phyloP scores from a whole-genome alignment of 1,284 basidiomycete species.

The Megacollybia platyphylla region DNA sequence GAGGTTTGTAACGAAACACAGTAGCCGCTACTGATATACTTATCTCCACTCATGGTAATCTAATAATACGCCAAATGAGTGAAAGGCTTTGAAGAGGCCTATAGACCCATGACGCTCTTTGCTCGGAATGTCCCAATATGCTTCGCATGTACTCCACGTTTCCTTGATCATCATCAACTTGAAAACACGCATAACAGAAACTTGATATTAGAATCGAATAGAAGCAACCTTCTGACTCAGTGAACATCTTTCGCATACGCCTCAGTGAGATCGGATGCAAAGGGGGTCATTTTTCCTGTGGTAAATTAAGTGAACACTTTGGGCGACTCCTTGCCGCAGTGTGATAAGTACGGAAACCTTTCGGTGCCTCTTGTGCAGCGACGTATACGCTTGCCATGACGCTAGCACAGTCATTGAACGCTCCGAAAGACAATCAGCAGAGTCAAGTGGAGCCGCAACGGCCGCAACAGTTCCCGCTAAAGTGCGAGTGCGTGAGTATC shows the following conservation, averaged over 20 bases:
- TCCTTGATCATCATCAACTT: slow-evolving; percentile 12
- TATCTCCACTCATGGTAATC: slow-evolving; percentile 5
- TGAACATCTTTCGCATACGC: slow-evolving; percentile 13
- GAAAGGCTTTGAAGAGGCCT: neutral
- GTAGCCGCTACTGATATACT: neutral
- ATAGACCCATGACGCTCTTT: slow-evolving; percentile 9
- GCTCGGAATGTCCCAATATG: slow-evolving; percentile 9
- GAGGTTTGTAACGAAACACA: neutral
- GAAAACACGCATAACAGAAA: slow-evolving; percentile 13
- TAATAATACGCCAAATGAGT: neutral
- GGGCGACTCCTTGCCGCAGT: slow-evolving; percentile 6
- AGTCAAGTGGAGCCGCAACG: slow-evolving; percentile 6
- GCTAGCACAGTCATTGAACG: slow-evolving; percentile 7
- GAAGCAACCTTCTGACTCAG: neutral
- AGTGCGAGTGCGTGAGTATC: neutral
- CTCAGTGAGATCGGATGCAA: slow-evolving; percentile 10
- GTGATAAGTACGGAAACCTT: slow-evolving; percentile 13
- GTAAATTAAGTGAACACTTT: slow-evolving; percentile 15
- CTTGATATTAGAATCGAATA: slow-evolving; percentile 4
- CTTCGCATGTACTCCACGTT: slow-evolving; percentile 12
- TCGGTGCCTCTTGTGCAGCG: slow-evolving; percentile 15
- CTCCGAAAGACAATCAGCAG: slow-evolving; percentile 10
- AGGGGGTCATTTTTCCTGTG: slow-evolving; percentile 17
- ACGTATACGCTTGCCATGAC: slow-evolving; percentile 12
- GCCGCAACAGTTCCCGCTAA: slow-evolving; percentile 7